A percentile compares a stretch with the other conserved stretches of the same genome.
Conservation (phyloP, 371 early-diverging fungal species). For the Dichotomocladium elegans region DNA sequence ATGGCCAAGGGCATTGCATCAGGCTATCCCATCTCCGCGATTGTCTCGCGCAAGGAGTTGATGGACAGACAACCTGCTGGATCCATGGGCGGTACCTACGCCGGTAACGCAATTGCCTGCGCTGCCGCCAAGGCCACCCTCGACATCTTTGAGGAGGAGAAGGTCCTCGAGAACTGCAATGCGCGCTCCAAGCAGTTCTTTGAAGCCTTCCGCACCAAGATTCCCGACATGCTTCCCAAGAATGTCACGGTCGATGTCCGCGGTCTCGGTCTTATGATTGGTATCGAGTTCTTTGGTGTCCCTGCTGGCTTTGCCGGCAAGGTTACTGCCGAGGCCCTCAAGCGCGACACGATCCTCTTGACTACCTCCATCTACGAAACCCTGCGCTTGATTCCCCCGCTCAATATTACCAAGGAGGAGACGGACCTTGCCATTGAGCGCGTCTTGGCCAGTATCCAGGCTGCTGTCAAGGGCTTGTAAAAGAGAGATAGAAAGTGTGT, state of each 20-base stretch:
- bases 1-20: constrained; percentile 53
- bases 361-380: constrained; percentile 58
- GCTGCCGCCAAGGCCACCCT: constrained; percentile 47
- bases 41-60: constrained; percentile 34
- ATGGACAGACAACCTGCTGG: constrained; percentile 41
- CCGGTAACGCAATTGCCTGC: constrained; percentile 45
- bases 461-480: constrained; percentile 22
- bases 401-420: constrained; percentile 52
- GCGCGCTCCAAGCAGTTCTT: constrained; percentile 49
- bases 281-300: constrained; percentile 49
- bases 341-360: constrained; percentile 46
- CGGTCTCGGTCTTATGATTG: constrained; percentile 60
- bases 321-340: constrained; percentile 36
- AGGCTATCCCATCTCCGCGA: constrained; percentile 46
- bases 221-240: constrained; percentile 35
- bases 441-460: constrained; percentile 34
- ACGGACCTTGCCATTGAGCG: constrained; percentile 39
- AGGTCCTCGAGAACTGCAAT: constrained; percentile 37
- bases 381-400: constrained; percentile 53
- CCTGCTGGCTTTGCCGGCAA: constrained; percentile 36
- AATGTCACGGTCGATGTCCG: constrained; percentile 47
- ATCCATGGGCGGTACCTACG: constrained; percentile 50
- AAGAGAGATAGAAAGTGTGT: too few relatives aligned
- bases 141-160: constrained; percentile 41
- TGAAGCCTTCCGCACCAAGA: constrained; percentile 27